Evolutionary conservation across 139 green algal genomes (phyloP).

Genomic region (Chlamydomonas applanata): DNA sequence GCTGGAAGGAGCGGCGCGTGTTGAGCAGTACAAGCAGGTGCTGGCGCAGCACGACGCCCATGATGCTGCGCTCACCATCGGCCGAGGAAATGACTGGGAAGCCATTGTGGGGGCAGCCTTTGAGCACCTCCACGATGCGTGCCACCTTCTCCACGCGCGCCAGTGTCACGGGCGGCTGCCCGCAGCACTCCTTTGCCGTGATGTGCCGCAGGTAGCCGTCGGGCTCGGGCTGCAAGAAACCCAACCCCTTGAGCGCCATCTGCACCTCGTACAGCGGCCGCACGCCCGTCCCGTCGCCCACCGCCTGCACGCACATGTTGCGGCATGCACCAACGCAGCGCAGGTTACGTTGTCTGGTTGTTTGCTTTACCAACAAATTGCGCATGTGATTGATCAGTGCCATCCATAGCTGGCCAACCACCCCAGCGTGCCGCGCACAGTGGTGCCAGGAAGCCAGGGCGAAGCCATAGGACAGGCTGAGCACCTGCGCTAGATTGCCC

Average conservation of each 20-base stretch:
- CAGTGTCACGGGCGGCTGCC: conserved; percentile 43
- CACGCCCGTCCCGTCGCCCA: conserved; percentile 67
- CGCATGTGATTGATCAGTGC: too few species aligned
- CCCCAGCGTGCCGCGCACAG: too few species aligned
- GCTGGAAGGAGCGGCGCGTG: background rate
- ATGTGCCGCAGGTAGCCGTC: conserved; percentile 59
- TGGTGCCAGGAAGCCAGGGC: too few species aligned
- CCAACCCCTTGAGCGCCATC: conserved; percentile 59
- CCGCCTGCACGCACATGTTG: conserved; percentile 50
- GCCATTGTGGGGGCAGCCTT: conserved; percentile 53
- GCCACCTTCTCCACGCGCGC: conserved; percentile 47
- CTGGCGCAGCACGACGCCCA: conserved; percentile 56
- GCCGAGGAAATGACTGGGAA: conserved; percentile 59
- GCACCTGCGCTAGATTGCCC: too few species aligned
- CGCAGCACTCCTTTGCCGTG: conserved; percentile 54
- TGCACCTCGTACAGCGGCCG: conserved; percentile 65
- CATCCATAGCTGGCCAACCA: too few species aligned
- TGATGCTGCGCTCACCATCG: conserved; percentile 18
- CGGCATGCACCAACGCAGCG: too few species aligned
- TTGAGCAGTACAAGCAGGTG: conserved; percentile 48
- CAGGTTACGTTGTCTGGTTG: too few species aligned
- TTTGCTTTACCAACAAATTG: too few species aligned
- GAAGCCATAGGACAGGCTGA: too few species aligned
- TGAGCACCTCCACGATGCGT: conserved; percentile 45
- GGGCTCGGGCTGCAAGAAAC: conserved; percentile 47